Base-by-base conservation (phyloP, 805 yeast genomes). In the Ascoidea rubescens region DNA sequence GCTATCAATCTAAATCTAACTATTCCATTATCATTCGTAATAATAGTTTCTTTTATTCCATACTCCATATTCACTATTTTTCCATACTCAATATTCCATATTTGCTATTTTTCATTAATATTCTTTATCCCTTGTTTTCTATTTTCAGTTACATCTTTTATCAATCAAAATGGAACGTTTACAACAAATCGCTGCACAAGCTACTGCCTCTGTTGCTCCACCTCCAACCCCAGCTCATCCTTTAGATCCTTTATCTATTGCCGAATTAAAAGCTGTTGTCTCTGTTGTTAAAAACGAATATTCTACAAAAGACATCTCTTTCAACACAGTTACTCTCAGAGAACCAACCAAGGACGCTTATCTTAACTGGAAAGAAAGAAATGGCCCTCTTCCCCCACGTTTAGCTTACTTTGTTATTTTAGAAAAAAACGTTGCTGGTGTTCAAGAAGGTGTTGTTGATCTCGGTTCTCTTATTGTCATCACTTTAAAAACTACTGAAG, bases 381-480 rank as follows among this genome's bases (percentile, higher is more conserved):
- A 67, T 53, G 83, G 82, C 30, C 72, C 80, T n/a, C 53, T 71
- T 28, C 90, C 90, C 31, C 82, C 82, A 53, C 73, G 91, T 65
- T 68, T 80, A 60, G 87, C 84, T 17, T 80, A 78, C 63, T 80
- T 73, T 56, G 85, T 84, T 50, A 71, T 80, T 50, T 71, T 83
- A 49, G 82, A 77, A 62, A 59, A 70, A 37, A 87, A 79, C 48
- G 72, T 70, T 52, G 66, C 73, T 50, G 89, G 87, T 59, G 73
- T 84, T 54, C 78, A 77, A 59, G 91, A 85, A 64, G 90, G 89
- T 65, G 69, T 78, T 47, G 83, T 82, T 56, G 84, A 81, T 62
- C 63, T 84, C 51, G 70, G 70, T 44, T 65, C 76, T 50, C 67
- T 70, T 59, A 63, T 67, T 48, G 69, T 84, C 42, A 66, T 75